Evolutionary conservation across 768 basidiomycete genomes (phyloP), one percentile per base, ranked within the genome.

Genomic region (Suillus plorans): DNA sequence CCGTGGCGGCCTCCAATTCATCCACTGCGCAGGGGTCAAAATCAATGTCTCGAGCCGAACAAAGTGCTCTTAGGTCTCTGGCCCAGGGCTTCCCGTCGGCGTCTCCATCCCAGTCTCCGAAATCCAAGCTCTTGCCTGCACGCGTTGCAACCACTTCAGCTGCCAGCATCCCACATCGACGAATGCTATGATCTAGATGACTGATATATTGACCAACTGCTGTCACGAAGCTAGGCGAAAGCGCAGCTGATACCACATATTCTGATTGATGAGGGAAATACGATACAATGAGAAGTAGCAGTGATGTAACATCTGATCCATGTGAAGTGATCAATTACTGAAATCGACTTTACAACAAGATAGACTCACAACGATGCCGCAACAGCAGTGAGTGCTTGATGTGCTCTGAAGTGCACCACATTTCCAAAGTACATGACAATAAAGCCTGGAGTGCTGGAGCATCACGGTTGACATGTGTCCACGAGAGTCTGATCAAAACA

Each of bases 151-250:
- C 83, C 20, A 90, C 80, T 76, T 99, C 97, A 0, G 92, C 97
- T 0, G 86, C 88, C 41, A 98, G 83, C 95, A 99, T 97, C 4
- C 97, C 97, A 69, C 94, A 91, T 31, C 89, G 84, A 4, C 97
- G 89, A 22, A 97, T 84, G 4, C 87, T 81, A 1, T 80, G 77
- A 61, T 97, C 94, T 7, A 88, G 77, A 75, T 97, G 94, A 1
- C 82, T 82, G 53, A 99, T 86, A 71, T 97, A 98, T 6, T 77
- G 76, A 7, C 89, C 85, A 55, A 97, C 82, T 14, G 86, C 86
- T 25, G 80, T 78, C 66, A 98, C 82, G 71, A 98, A 89, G 1
- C 79, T 64, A 5, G 87, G 79, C 14, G 85, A 87, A 37, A 84
- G 74, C 3, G 86, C 82, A 4, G 91, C 74, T 10, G 78, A 75